Base-by-base conservation (phyloP, 1,139 yeast species). In the Hemisphaericaspora lyxosophila region DNA sequence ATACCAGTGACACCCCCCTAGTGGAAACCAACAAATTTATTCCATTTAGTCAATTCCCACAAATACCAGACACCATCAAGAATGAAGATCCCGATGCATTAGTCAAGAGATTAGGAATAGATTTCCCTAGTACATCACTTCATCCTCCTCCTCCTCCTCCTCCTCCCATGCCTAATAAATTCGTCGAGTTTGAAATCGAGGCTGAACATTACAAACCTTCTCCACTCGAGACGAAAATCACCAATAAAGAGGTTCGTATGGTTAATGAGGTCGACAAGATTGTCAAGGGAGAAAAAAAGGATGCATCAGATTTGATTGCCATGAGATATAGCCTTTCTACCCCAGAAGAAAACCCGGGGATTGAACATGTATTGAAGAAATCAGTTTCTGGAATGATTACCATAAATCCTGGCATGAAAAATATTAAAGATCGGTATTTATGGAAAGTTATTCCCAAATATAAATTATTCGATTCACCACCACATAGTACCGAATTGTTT, bases 341-440 rank as follows among this genome's bases (percentile, higher is more conserved):
- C 4, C 2, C 19, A 6, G 30, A 26, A 8, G 19, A 14, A 11
- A 13, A 24, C 19, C 12, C n/a, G 4, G 2, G 4, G 3, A 64
- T 67, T 5, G 70, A 62, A 39, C 76, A 71, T 42, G 61, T 72
- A 1, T 54, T 70, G 33, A 67, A 66, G 40, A 63, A 59, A 40
- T 59, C 74, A 3, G 50, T 70, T 28, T 65, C 72, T 38, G 74
- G 74, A 5, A 63, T 68, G 66, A 57, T 66, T 20, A 62, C 62
- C 34, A 47, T 67, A 40, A 69, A 70, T 44, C 64, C 66, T 3
- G 54, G 56, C 15, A 54, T 70, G 41, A 56, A 60, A 13, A 65
- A 62, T 34, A 60, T 71, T 12, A 65, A 64, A 37, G 73, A 71
- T 44, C 70, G 63, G 26, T 68, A 64, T 41, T 58, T 71, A 29